phyloP scores from a whole-genome alignment of 176 grass and related monocot species.

The Ensete glaucum region DNA sequence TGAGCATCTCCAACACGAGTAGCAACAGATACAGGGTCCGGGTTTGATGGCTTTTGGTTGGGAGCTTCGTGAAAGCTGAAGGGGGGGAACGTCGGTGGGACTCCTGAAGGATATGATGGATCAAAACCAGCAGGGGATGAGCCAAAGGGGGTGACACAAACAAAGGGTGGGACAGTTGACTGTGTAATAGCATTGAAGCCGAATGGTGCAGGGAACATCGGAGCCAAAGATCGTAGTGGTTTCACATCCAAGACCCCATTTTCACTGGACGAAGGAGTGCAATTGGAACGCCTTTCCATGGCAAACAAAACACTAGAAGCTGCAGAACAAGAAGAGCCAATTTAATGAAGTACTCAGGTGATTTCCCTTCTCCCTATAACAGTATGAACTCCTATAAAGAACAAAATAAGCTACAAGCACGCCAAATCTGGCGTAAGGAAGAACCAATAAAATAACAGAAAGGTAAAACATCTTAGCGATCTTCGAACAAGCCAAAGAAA shows the following conservation, averaged over 20 bases:
- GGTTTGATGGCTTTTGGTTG: neutral
- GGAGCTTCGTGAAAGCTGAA: conserved; percentile 14
- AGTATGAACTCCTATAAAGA: neutral
- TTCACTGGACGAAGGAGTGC: conserved; percentile 7
- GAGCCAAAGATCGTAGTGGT: conserved; percentile 61
- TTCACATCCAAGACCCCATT: conserved; percentile 60
- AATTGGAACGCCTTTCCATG: conserved; percentile 16
- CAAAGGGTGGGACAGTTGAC: conserved; percentile 38
- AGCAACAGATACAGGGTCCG: neutral
- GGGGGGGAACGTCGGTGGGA: neutral
- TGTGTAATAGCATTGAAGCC: conserved; percentile 50
- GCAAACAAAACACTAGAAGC: neutral
- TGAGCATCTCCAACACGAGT: neutral
- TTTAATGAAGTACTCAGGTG: neutral
- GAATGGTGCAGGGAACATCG: conserved; percentile 80
- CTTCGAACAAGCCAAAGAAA: neutral
- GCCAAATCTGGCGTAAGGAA: neutral
- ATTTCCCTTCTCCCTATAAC: neutral
- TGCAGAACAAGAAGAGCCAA: neutral
- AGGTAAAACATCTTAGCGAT: neutral
- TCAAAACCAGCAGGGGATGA: conserved; percentile 26
- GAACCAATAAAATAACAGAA: neutral
- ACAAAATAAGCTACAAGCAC: neutral
- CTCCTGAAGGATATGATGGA: neutral
- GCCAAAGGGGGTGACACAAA: conserved; percentile 41